Evolutionary conservation across 2,329 filamentous ascomycete genomes (phyloP).

Genomic region (Rhytidhysteron rufulum): DNA sequence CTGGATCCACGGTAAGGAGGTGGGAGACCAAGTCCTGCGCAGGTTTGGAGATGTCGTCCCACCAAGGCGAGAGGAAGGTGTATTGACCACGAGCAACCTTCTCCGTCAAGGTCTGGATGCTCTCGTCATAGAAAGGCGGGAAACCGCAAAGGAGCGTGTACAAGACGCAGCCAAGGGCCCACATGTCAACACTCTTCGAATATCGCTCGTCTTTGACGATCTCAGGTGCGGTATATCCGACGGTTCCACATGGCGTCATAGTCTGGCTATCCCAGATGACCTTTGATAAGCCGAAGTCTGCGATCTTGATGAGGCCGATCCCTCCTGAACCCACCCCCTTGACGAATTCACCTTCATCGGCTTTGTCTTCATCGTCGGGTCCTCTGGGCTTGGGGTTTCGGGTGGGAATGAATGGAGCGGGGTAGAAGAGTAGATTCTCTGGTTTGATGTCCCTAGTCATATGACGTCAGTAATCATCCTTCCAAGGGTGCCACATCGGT

Average conservation of each 20-base stretch:
- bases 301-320: constrained; percentile 94
- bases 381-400: constrained; percentile 75
- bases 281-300: constrained; percentile 96
- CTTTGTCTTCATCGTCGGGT: constrained; percentile 94
- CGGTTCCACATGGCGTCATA: constrained; percentile 98
- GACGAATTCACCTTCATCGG: constrained; percentile 91
- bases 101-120: constrained; percentile 92
- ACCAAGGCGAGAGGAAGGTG: constrained; percentile 97
- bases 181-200: constrained; percentile 99
- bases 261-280: constrained; percentile 98
- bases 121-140: constrained; percentile 97
- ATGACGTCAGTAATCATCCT: constrained; percentile 40
- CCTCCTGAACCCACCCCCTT: constrained; percentile 78
- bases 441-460: constrained; percentile 85
- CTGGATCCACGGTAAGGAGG: constrained; percentile 87
- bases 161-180: constrained; percentile 92
- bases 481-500: too few species aligned
- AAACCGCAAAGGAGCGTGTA: constrained; percentile 97
- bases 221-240: constrained; percentile 95
- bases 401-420: constrained; percentile 74
- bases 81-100: constrained; percentile 97
- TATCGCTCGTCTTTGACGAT: constrained; percentile 99
- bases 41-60: constrained; percentile 95
- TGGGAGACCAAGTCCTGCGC: constrained; percentile 94
- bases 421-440: constrained; percentile 92